Evolutionary conservation across 2,329 filamentous ascomycete genomes (phyloP).

Genomic region (Claviceps pusilla): DNA sequence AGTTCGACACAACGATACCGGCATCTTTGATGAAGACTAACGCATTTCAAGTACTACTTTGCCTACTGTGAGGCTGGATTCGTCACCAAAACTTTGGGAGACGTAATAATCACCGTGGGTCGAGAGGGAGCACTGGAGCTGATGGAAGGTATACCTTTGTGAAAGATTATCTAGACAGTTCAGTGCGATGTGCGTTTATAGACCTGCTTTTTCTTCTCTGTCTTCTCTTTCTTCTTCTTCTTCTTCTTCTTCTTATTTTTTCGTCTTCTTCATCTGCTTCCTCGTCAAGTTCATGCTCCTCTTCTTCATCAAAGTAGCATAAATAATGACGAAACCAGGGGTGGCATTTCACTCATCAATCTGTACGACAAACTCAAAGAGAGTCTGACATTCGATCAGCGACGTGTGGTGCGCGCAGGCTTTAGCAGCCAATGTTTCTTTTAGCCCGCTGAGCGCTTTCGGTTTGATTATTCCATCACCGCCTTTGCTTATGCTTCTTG

Average conservation of each 20-base stretch:
- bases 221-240: too few species aligned
- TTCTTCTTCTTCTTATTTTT: too few species aligned
- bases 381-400: neutral
- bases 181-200: neutral
- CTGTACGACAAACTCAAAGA: neutral
- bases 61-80: constrained; percentile 63
- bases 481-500: constrained; percentile 15
- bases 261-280: neutral
- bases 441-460: neutral
- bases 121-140: constrained; percentile 50
- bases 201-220: neutral
- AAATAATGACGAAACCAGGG: neutral
- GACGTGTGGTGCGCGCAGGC: neutral
- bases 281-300: neutral
- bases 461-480: neutral
- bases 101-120: constrained; percentile 57
- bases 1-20: constrained; percentile 10
- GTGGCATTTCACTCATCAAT: neutral
- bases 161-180: neutral
- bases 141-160: constrained; percentile 56
- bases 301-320: neutral
- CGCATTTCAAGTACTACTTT: constrained; percentile 48
- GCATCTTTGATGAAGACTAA: constrained; percentile 3
- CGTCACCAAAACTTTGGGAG: constrained; percentile 54
- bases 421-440: neutral